Percentiles rank a stretch among this genome's conserved stretches.
Evolutionary conservation across 139 green algal species (phyloP).

Genomic region (Bryopsis sp.): DNA sequence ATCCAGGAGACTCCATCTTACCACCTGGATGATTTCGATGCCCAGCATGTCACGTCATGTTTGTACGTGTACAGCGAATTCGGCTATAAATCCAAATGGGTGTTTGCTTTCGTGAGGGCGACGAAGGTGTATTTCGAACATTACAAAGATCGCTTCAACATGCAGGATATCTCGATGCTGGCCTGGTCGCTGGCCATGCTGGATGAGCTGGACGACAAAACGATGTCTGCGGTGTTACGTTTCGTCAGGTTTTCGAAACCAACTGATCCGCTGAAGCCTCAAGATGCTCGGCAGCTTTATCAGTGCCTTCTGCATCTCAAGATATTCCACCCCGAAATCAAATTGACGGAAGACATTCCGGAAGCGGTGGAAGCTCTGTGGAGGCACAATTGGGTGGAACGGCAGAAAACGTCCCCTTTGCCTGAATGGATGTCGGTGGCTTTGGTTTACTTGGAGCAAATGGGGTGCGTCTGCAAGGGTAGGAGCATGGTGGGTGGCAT

Average conservation of each 20-base stretch:
- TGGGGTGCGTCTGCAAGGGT: conserved; percentile 1
- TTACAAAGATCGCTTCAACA: background rate
- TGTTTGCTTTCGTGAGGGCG: no score
- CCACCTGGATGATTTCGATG: no score
- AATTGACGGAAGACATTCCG: background rate
- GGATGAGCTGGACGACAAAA: background rate
- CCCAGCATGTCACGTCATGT: no score
- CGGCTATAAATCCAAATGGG: no score
- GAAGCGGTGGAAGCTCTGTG: background rate
- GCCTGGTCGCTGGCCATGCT: background rate
- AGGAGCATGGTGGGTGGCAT: background rate
- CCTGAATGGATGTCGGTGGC: conserved; percentile 5
- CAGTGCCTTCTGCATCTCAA: conserved; percentile 12
- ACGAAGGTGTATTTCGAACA: background rate
- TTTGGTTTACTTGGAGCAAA: conserved; percentile 1
- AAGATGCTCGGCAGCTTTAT: conserved; percentile 21
- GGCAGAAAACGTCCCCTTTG: conserved; percentile 13
- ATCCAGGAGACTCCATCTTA: no score
- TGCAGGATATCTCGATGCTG: conserved; percentile 6
- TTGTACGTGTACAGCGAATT: no score
- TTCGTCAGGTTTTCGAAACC: no score
- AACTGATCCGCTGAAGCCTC: background rate
- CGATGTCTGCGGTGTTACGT: no score
- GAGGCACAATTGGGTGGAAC: background rate
- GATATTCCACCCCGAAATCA: background rate